Base-by-base conservation (phyloP, 148 eudicot species). In the Salicornia ramosissima region DNA sequence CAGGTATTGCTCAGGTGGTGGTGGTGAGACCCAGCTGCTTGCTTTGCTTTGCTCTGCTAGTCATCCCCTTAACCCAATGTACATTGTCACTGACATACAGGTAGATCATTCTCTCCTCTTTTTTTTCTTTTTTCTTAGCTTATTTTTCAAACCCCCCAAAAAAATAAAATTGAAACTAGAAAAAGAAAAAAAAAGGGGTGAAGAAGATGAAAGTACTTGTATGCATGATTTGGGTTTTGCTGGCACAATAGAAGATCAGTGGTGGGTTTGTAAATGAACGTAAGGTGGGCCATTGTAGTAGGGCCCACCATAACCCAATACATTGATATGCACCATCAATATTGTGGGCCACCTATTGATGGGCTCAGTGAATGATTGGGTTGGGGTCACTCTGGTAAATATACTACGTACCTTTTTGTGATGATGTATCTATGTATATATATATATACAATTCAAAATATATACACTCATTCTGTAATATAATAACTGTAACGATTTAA, bases 1-100 rank as follows among this genome's bases (percentile, higher is more conserved):
- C 88, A 88, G 88, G 86, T 83, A 78, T 79, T 82, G 91, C 79
- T 86, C 93, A 90, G 91, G 87, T 85, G 84, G 84, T 82, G 78
- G n/a, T n/a, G 75, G 88, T 69, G 40, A n/a, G n/a, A n/a, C 81
- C 90, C 89, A 82, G 74, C 73, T 83, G 83, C n/a, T n/a, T n/a
- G n/a, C n/a, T n/a, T n/a, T n/a, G n/a, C n/a, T n/a, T n/a, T n/a
- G n/a, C n/a, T n/a, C n/a, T n/a, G n/a, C 75, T 80, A 80, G 34
- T 77, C 69, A 77, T 81, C 75, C 64, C 73, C 85, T 77, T 31
- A 69, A 79, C 83, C 83, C 80, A 54, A 64, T 80, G 80, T 83
- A 75, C 77, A 76, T 63, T 83, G 77, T 80, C 80, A 65, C 94
- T 84, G 86, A 85, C 87, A 79, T 62, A 84, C 83, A 84, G 81